phyloP scores from a whole-genome alignment of 2,329 filamentous ascomycete genomes.

The Diaporthe caulivora region DNA sequence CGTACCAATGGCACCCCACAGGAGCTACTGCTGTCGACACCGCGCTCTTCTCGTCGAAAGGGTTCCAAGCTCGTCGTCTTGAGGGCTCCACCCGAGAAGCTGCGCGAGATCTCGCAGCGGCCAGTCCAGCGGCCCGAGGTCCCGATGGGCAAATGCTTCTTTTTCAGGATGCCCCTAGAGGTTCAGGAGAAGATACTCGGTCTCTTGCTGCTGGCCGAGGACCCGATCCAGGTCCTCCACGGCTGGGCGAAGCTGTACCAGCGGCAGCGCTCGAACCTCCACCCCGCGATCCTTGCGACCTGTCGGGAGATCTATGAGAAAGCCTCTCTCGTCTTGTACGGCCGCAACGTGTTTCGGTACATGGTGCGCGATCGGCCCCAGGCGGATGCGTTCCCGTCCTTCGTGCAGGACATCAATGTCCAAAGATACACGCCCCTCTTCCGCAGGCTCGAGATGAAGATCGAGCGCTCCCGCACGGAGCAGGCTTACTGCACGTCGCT shows the following conservation, averaged over 20 bases:
- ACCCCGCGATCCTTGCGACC: slow-evolving; percentile 53
- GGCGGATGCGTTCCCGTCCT: slow-evolving; percentile 27
- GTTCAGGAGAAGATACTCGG: slow-evolving; percentile 50
- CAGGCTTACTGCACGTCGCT: slow-evolving; percentile 43
- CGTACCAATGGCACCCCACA: too few species aligned
- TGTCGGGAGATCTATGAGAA: slow-evolving; percentile 53
- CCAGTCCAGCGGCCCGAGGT: not conserved
- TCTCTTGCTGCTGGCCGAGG: slow-evolving; percentile 46
- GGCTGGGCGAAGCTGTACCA: slow-evolving; percentile 50
- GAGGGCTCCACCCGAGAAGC: not conserved
- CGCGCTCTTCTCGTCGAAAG: not conserved
- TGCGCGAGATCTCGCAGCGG: not conserved
- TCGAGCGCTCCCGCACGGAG: slow-evolving; percentile 56
- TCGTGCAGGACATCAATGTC: slow-evolving; percentile 48
- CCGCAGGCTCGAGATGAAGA: slow-evolving; percentile 56
- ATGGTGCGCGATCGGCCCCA: slow-evolving; percentile 54
- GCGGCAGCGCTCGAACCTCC: slow-evolving; percentile 47
- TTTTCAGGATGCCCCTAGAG: slow-evolving; percentile 45
- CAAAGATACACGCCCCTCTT: slow-evolving; percentile 54
- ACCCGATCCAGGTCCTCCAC: slow-evolving; percentile 48
- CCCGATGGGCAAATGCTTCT: slow-evolving; percentile 19
- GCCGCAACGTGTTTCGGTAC: slow-evolving; percentile 62
- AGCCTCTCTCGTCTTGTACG: slow-evolving; percentile 58
- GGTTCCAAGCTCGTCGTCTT: slow-evolving; percentile 8
- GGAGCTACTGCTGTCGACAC: not conserved